Percentiles rank a stretch among this genome's conserved stretches.
Evolutionary conservation across 1,284 basidiomycete genomes (phyloP).

Genomic region (Sanguinoderma infundibulare): DNA sequence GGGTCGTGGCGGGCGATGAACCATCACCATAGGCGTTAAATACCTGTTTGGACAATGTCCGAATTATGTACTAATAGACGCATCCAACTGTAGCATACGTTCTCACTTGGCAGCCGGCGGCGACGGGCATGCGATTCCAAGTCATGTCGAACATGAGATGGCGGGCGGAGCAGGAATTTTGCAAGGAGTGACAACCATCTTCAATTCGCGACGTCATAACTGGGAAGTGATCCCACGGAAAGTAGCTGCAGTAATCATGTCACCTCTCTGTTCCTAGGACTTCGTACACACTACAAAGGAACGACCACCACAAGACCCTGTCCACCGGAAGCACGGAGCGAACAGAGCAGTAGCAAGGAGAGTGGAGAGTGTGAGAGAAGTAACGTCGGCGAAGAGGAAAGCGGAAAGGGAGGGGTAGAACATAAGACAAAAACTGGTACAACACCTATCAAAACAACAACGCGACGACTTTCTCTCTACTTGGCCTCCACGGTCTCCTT

Average conservation of each 20-base stretch:
- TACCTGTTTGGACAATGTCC: conserved; percentile 25
- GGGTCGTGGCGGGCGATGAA: conserved; percentile 26
- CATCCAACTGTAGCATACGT: conserved; percentile 24
- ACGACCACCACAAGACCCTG: conserved; percentile 57
- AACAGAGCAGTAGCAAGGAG: conserved; percentile 33
- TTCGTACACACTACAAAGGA: conserved; percentile 65
- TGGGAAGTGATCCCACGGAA: conserved; percentile 22
- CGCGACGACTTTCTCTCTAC: conserved; percentile 24
- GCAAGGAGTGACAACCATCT: conserved; percentile 21
- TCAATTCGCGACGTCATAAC: conserved; percentile 23
- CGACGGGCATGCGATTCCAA: background rate
- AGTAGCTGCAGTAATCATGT: conserved; percentile 33
- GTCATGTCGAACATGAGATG: background rate
- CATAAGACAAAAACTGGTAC: conserved; percentile 13
- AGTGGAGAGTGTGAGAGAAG: conserved; percentile 27
- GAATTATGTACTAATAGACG: conserved; percentile 21
- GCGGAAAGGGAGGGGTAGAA: conserved; percentile 12
- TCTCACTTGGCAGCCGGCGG: background rate
- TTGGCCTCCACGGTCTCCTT: conserved; percentile 42
- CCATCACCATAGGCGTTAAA: conserved; percentile 16
- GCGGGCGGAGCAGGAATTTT: background rate
- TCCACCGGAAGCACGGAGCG: conserved; percentile 28
- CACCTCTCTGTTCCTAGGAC: conserved; percentile 57
- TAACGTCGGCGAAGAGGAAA: conserved; percentile 31
- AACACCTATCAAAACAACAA: conserved; percentile 29